These are phyloP conservation scores for Nematocida sp. DNA, from an alignment of 371 early-diverging fungal genomes.

Conservation along the genomic window DNA sequence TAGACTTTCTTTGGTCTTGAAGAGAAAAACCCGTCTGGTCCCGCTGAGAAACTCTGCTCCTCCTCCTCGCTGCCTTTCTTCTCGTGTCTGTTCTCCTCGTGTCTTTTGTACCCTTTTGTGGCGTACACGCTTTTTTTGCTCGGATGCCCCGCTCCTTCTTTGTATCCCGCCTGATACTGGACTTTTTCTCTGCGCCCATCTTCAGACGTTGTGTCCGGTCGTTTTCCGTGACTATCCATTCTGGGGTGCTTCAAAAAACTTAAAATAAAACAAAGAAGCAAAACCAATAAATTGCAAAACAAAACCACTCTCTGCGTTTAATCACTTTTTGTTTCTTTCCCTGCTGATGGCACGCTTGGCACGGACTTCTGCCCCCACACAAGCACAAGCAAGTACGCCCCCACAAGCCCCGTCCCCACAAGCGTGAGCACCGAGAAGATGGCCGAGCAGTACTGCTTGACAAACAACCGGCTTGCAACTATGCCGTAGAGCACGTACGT, in stretches of 20 bases:
- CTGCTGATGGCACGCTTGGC: not conserved
- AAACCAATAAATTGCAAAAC: not conserved
- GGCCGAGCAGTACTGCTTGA: slow-evolving; percentile 18
- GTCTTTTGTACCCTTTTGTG: slow-evolving; percentile 1
- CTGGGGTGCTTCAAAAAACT: slow-evolving; percentile 41
- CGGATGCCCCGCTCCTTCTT: slow-evolving; percentile 4
- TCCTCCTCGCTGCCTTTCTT: slow-evolving; percentile 9
- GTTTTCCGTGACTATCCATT: slow-evolving; percentile 47
- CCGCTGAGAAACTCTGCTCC: too few species aligned
- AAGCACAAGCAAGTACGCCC: not conserved
- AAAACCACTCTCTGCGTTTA: not conserved
- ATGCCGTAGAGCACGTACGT: slow-evolving; percentile 52
- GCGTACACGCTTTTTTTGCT: not conserved
- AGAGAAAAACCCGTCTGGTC: not conserved
- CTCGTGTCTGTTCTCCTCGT: not conserved
- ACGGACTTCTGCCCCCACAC: not conserved
- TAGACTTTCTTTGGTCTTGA: slow-evolving; percentile 24
- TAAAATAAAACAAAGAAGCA: slow-evolving; percentile 38
- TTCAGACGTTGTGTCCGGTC: slow-evolving; percentile 7
- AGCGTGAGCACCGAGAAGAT: not conserved
- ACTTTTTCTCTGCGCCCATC: not conserved
- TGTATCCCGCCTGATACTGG: not conserved
- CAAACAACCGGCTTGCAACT: slow-evolving; percentile 28
- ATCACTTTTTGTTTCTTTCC: not conserved
- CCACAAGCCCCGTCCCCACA: not conserved